Evolutionary conservation across 768 basidiomycete species (phyloP).

Genomic region (Leccinum broughii): DNA sequence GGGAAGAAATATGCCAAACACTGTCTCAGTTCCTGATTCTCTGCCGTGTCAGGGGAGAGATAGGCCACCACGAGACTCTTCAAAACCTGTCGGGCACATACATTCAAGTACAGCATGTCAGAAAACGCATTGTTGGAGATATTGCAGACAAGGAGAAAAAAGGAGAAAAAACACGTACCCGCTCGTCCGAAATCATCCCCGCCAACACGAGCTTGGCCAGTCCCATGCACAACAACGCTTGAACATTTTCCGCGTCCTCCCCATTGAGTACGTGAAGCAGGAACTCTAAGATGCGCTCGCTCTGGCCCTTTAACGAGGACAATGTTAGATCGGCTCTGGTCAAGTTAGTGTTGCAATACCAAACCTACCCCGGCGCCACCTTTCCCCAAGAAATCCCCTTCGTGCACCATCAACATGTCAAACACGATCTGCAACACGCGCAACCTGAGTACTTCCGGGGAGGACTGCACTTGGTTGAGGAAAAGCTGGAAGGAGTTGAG

Average conservation of each 20-base stretch:
- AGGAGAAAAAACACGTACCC: conserved; percentile 43
- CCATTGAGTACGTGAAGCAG: conserved; percentile 51
- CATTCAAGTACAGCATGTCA: neutral
- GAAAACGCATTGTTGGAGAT: neutral
- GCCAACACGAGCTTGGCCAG: conserved; percentile 83
- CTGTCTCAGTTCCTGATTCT: conserved; percentile 84
- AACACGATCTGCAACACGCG: conserved; percentile 80
- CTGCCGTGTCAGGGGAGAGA: conserved; percentile 75
- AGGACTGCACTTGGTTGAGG: conserved; percentile 65
- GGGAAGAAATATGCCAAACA: conserved; percentile 86
- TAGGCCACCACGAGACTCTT: conserved; percentile 58
- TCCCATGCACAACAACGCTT: conserved; percentile 74
- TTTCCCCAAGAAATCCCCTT: conserved; percentile 58
- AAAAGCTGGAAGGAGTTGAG: conserved; percentile 76
- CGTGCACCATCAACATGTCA: conserved; percentile 85
- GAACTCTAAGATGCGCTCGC: conserved; percentile 66
- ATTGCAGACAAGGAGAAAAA: neutral
- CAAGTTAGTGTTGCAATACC: neutral
- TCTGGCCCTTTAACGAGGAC: conserved; percentile 27
- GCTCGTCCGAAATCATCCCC: conserved; percentile 71
- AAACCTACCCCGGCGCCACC: conserved; percentile 36
- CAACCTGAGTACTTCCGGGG: conserved; percentile 64
- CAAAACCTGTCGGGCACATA: conserved; percentile 39
- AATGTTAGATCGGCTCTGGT: neutral
- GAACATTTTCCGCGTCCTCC: conserved; percentile 62